A percentile compares a stretch with the other conserved stretches of the same genome.
Conservation (phyloP, 768 basidiomycete genomes). For the Lactarius sanguifluus region DNA sequence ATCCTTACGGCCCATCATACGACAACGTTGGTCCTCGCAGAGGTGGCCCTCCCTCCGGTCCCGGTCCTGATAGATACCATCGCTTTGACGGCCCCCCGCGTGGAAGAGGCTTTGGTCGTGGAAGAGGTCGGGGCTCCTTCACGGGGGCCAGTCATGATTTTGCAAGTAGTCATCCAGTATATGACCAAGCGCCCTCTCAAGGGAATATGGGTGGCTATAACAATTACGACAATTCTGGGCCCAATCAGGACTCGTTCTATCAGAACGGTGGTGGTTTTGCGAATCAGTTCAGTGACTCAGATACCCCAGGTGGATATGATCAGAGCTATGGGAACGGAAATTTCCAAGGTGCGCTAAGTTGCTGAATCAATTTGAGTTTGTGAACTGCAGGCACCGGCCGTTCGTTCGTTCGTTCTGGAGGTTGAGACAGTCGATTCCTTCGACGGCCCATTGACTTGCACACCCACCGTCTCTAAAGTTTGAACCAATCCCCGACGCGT, state of each 20-base stretch:
- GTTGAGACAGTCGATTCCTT: slow-evolving; percentile 21
- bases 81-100: slow-evolving; percentile 50
- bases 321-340: slow-evolving; percentile 57
- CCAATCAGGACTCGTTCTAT: slow-evolving; percentile 63
- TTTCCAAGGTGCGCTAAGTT: slow-evolving; percentile 84
- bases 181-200: slow-evolving; percentile 66
- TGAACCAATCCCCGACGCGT: slow-evolving; percentile 10
- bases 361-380: slow-evolving; percentile 28
- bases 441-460: slow-evolving; percentile 18
- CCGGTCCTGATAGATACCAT: slow-evolving; percentile 31
- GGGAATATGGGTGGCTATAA: slow-evolving; percentile 65
- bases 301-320: slow-evolving; percentile 47
- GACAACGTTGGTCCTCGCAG: slow-evolving; percentile 29
- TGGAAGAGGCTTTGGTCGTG: slow-evolving; percentile 68
- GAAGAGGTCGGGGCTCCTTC: slow-evolving; percentile 68
- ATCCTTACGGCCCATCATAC: slow-evolving; percentile 64
- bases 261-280: slow-evolving; percentile 64
- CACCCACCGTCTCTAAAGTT: slow-evolving; percentile 16
- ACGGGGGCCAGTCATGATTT: slow-evolving; percentile 43
- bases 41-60: slow-evolving; percentile 31
- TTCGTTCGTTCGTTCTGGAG: slow-evolving; percentile 18
- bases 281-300: slow-evolving; percentile 51
- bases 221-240: slow-evolving; percentile 57
- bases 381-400: slow-evolving; percentile 24
- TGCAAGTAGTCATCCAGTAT: slow-evolving; percentile 52